Evolutionary conservation across 495 filamentous ascomycete genomes (phyloP).

Genomic region (Pyrenopolyporus hunteri): DNA sequence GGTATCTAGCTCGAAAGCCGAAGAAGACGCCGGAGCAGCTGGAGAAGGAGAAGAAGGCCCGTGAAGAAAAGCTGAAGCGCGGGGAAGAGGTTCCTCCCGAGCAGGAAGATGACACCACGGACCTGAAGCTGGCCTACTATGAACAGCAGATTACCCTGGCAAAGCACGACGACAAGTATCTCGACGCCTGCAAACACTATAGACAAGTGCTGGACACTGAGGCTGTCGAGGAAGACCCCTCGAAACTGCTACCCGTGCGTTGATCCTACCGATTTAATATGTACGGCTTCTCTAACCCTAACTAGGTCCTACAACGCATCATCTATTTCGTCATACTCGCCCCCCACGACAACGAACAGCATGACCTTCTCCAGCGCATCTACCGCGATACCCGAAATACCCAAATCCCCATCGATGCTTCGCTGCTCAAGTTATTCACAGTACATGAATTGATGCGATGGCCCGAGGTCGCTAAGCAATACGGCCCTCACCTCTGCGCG

Average conservation of each 20-base stretch:
- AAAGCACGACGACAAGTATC: constrained; percentile 96
- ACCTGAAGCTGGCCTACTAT: constrained; percentile 94
- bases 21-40: constrained; percentile 86
- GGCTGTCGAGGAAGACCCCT: constrained; percentile 85
- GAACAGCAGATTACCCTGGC: constrained; percentile 93
- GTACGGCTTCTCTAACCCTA: constrained; percentile 40
- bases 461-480: constrained; percentile 86
- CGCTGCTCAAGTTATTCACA: constrained; percentile 90
- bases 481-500: constrained; percentile 83
- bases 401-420: constrained; percentile 72
- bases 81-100: constrained; percentile 80
- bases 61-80: constrained; percentile 76
- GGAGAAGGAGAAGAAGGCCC: constrained; percentile 85
- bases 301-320: constrained; percentile 84
- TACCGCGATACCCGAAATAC: constrained; percentile 71
- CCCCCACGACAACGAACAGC: constrained; percentile 98
- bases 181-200: constrained; percentile 97
- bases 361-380: constrained; percentile 93
- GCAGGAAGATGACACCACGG: constrained; percentile 88
- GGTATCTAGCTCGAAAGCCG: constrained; percentile 85
- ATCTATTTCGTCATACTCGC: constrained; percentile 97
- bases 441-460: constrained; percentile 97
- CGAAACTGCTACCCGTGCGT: constrained; percentile 81
- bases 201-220: constrained; percentile 94
- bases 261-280: not conserved